Evolutionary conservation across 2,329 filamentous ascomycete genomes (phyloP).

Genomic region (Penicillium sp.): DNA sequence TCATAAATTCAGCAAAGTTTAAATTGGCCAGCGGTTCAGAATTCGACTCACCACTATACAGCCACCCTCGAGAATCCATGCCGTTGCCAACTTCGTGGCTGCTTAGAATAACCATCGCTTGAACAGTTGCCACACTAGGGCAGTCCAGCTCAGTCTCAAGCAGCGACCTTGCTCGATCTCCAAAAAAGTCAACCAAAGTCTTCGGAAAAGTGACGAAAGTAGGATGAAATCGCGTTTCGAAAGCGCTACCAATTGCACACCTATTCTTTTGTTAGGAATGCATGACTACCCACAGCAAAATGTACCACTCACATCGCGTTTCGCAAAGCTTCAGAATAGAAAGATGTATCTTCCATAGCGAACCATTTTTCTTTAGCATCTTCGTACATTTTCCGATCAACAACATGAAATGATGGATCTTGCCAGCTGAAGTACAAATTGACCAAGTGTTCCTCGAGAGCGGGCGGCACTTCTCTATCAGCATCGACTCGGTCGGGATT

Average conservation of each 20-base stretch:
- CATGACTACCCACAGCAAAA: too few species aligned
- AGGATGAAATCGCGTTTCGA: conserved; percentile 41
- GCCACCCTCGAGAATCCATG: conserved; percentile 47
- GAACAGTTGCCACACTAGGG: conserved; percentile 48
- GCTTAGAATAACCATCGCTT: conserved; percentile 49
- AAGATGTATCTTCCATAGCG: conserved; percentile 21
- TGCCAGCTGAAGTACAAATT: conserved; percentile 48
- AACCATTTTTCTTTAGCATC: conserved; percentile 20
- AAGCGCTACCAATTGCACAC: conserved; percentile 40
- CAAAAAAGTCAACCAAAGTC: conserved; percentile 42
- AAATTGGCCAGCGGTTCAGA: background rate
- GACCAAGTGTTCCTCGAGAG: conserved; percentile 41
- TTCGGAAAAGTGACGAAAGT: conserved; percentile 37
- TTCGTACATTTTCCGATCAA: conserved; percentile 36
- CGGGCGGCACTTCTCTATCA: conserved; percentile 29
- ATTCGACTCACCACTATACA: conserved; percentile 42
- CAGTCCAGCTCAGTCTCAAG: conserved; percentile 50
- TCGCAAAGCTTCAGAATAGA: conserved; percentile 31
- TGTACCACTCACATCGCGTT: conserved; percentile 30
- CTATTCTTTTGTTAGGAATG: conserved; percentile 10
- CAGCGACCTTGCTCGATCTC: conserved; percentile 43
- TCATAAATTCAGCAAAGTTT: background rate
- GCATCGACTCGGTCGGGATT: conserved; percentile 17
- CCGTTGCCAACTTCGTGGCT: conserved; percentile 43
- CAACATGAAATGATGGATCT: conserved; percentile 41